Evolutionary conservation across 306 rosid species (phyloP).

Genomic region (Clitoria ternatea): DNA sequence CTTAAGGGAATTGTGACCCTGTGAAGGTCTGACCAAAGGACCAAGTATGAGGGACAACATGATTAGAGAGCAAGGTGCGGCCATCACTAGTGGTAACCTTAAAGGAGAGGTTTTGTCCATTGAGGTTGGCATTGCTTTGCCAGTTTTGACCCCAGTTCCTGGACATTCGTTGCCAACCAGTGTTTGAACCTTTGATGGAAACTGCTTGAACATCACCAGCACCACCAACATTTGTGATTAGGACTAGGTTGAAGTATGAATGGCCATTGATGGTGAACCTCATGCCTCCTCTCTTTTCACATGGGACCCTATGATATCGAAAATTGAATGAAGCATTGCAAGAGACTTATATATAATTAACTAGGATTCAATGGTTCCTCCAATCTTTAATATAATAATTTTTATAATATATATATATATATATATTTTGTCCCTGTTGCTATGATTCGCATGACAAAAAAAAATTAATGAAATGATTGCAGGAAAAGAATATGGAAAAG

Average conservation of each 20-base stretch:
- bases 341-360: too few species aligned
- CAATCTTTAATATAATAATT: too few species aligned
- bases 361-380: too few species aligned
- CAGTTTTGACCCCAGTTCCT: slow-evolving; percentile 85
- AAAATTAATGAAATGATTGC: too few species aligned
- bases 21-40: slow-evolving; percentile 63
- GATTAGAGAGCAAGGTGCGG: slow-evolving; percentile 35
- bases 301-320: slow-evolving; percentile 43
- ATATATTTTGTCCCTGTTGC: too few species aligned
- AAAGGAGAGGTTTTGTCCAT: slow-evolving; percentile 64
- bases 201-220: slow-evolving; percentile 65
- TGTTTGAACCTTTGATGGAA: slow-evolving; percentile 62
- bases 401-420: too few species aligned
- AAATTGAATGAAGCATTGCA: not conserved
- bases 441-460: too few species aligned
- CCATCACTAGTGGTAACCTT: slow-evolving; percentile 58
- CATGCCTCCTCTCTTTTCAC: slow-evolving; percentile 57
- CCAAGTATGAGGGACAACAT: slow-evolving; percentile 55
- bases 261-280: slow-evolving; percentile 75
- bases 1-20: slow-evolving; percentile 47
- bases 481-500: not conserved
- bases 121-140: slow-evolving; percentile 60
- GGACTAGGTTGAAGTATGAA: slow-evolving; percentile 62
- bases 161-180: slow-evolving; percentile 61
- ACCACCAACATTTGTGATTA: slow-evolving; percentile 75